phyloP scores from a whole-genome alignment of 345 rosid genomes.

The Durio zibethinus region DNA sequence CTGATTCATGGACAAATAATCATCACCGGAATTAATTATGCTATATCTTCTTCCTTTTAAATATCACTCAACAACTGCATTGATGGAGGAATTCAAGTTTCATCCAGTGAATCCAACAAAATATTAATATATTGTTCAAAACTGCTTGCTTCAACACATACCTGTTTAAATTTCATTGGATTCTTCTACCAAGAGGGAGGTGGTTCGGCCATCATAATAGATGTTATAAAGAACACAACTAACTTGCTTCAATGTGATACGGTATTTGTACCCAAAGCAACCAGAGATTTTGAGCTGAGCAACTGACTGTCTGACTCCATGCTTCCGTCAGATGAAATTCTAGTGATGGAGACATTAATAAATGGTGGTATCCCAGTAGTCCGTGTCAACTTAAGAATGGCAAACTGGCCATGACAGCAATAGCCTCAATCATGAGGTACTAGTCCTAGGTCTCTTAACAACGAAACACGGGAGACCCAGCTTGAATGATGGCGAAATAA shows the following conservation, averaged over 20 bases:
- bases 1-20: not conserved
- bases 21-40: no score
- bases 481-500: conserved; percentile 16
- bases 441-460: not conserved
- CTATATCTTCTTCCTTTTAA: no score
- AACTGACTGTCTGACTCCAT: not conserved
- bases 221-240: not conserved
- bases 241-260: not conserved
- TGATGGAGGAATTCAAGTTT: not conserved
- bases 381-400: not conserved
- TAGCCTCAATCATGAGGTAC: not conserved
- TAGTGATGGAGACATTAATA: not conserved
- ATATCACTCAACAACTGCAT: not conserved
- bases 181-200: not conserved
- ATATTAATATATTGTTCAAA: no score
- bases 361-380: not conserved
- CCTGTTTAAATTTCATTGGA: not conserved
- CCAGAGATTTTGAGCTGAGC: not conserved
- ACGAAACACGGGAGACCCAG: not conserved
- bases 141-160: not conserved
- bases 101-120: not conserved
- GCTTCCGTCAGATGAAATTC: not conserved
- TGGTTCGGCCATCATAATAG: not conserved
- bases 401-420: not conserved
- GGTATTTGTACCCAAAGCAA: no score